Evolutionary conservation across 2,329 filamentous ascomycete genomes (phyloP).

Genomic region (Stemphylium vesicarium): DNA sequence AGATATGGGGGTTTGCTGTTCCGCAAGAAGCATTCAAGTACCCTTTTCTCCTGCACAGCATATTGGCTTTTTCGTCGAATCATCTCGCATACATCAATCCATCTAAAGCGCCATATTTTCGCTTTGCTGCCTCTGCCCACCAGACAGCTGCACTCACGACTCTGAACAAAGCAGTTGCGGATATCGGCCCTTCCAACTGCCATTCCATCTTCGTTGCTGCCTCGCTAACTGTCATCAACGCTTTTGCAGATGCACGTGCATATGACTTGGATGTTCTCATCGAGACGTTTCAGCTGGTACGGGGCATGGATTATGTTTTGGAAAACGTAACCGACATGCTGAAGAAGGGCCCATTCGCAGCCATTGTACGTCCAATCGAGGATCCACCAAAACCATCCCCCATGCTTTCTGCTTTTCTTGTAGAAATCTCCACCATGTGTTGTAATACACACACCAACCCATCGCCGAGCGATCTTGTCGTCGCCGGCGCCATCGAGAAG

Average conservation of each 20-base stretch:
- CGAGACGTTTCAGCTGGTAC: constrained; percentile 37
- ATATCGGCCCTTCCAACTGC: constrained; percentile 34
- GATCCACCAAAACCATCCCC: constrained; percentile 24
- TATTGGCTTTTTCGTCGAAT: constrained; percentile 48
- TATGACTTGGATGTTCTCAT: constrained; percentile 31
- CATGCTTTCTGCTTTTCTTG: constrained; percentile 28
- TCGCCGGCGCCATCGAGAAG: constrained; percentile 18
- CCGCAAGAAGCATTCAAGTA: constrained; percentile 44
- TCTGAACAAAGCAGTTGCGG: constrained; percentile 30
- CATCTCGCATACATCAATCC: constrained; percentile 43
- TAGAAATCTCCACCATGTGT: constrained; percentile 24
- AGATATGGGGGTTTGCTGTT: constrained; percentile 44
- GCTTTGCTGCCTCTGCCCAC: constrained; percentile 36
- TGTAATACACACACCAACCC: constrained; percentile 11
- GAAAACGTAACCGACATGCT: constrained; percentile 22
- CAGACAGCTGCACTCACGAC: constrained; percentile 32
- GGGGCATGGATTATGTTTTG: constrained; percentile 35
- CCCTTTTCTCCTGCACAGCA: constrained; percentile 48
- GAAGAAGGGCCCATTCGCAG: constrained; percentile 30
- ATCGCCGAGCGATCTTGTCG: constrained; percentile 9
- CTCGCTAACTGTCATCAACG: constrained; percentile 31
- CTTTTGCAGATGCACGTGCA: constrained; percentile 29
- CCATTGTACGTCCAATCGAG: constrained; percentile 17
- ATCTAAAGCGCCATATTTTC: constrained; percentile 23
- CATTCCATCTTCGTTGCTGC: constrained; percentile 38